phyloP scores from a whole-genome alignment of 352 stramenopile species.

The Pythium oligandrum region DNA sequence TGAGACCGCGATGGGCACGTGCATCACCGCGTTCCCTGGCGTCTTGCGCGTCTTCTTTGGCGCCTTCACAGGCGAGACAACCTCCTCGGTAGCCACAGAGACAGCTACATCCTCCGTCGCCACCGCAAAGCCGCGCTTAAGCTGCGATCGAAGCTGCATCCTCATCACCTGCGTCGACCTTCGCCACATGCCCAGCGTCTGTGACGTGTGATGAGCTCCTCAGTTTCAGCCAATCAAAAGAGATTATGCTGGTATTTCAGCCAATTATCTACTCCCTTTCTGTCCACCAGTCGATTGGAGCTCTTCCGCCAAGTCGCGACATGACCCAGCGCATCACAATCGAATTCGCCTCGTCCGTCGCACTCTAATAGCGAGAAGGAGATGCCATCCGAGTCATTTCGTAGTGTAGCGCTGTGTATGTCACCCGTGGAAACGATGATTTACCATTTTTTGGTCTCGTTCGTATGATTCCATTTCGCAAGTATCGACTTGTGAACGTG shows the following conservation, averaged over 20 bases:
- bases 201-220: constrained; percentile 8
- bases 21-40: not conserved
- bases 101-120: not conserved
- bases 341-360: too few species aligned
- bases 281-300: constrained; percentile 15
- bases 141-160: constrained; percentile 38
- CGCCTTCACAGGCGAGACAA: not conserved
- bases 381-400: too few species aligned
- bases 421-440: constrained; percentile 35
- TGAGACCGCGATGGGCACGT: constrained; percentile 1
- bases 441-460: constrained; percentile 66
- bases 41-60: constrained; percentile 10
- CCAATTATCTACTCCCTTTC: constrained; percentile 1
- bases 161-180: constrained; percentile 3
- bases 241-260: constrained; percentile 1
- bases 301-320: not conserved
- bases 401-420: not conserved
- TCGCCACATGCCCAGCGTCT: constrained; percentile 2
- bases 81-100: not conserved
- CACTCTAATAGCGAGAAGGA: too few species aligned
- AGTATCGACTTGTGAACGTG: constrained; percentile 28
- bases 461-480: constrained; percentile 43
- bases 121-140: constrained; percentile 27
- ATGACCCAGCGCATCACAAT: not conserved
- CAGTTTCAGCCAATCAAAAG: constrained; percentile 8